Conservation (phyloP, 345 rosid species). For the Reutealis trisperma region DNA sequence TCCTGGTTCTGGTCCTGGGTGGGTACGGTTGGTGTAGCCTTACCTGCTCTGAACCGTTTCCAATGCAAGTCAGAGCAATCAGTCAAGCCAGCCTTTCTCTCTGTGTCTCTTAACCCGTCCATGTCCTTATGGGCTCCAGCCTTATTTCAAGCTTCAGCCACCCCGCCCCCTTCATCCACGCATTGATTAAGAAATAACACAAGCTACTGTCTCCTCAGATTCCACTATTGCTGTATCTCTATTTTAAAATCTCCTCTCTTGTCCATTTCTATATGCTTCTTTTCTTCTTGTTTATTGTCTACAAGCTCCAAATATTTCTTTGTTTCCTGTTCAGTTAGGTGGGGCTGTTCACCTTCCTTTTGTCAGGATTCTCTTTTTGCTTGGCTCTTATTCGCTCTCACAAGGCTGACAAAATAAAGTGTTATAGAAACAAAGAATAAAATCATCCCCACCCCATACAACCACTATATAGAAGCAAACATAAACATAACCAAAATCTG, state of each 20-base stretch:
- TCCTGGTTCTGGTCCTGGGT: conserved; percentile 7
- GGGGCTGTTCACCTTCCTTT: conserved; percentile 74
- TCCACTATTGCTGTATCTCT: conserved; percentile 14
- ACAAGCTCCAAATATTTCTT: conserved; percentile 8
- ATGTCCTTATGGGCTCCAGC: no score
- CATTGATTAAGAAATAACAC: conserved; percentile 34
- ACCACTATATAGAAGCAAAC: conserved; percentile 4
- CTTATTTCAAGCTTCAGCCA: conserved; percentile 26
- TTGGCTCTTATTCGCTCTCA: conserved; percentile 24
- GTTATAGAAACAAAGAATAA: conserved; percentile 8
- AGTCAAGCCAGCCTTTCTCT: conserved; percentile 15
- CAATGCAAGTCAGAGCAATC: conserved; percentile 27
- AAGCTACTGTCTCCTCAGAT: conserved; percentile 28
- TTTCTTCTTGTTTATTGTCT: conserved; percentile 22
- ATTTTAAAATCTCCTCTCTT: conserved; percentile 1
- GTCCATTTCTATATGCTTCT: conserved; percentile 16
- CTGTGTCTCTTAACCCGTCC: background rate
- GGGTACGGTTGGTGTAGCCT: conserved; percentile 38
- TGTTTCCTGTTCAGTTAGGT: conserved; percentile 52
- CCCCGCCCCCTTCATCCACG: conserved; percentile 9
- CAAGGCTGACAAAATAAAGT: conserved; percentile 28
- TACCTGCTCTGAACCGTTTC: conserved; percentile 30
- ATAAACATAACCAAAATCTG: background rate
- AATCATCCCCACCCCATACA: conserved; percentile 16
- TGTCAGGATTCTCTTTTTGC: conserved; percentile 38